Evolutionary conservation across 225 moss, liverwort and hornwort genomes (phyloP).

Genomic region (Pseudoscleropodium purum): DNA sequence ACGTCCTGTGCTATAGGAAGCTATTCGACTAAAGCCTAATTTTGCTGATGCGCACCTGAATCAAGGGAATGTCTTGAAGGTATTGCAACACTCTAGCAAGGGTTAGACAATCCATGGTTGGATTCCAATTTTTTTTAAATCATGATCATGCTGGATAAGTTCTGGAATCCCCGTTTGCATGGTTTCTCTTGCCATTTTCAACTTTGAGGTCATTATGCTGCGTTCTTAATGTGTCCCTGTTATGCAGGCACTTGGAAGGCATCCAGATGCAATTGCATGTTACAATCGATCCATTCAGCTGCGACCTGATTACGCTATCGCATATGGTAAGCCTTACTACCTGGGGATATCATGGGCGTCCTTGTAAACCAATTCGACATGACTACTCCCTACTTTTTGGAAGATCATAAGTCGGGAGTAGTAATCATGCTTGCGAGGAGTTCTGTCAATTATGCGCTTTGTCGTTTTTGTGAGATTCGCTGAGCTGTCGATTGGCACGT

Average conservation of each 20-base stretch:
- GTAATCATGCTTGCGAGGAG: background rate
- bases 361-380: slow-evolving; percentile 2
- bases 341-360: background rate
- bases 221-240: background rate
- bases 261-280: slow-evolving; percentile 76
- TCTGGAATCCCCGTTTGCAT: background rate
- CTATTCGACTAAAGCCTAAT: slow-evolving; percentile 84
- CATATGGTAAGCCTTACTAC: slow-evolving; percentile 69
- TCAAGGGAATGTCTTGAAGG: slow-evolving; percentile 94
- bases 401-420: slow-evolving; percentile 15
- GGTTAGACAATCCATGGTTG: background rate
- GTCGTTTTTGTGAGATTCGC: background rate
- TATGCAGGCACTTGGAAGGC: slow-evolving; percentile 81
- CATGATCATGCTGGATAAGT: background rate
- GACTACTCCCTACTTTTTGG: slow-evolving; percentile 18
- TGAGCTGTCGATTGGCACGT: background rate
- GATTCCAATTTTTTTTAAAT: background rate
- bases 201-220: background rate
- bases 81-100: background rate
- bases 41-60: slow-evolving; percentile 98
- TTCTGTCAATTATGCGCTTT: background rate
- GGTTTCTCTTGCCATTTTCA: background rate
- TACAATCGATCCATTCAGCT: slow-evolving; percentile 89
- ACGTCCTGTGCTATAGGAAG: slow-evolving; percentile 54
- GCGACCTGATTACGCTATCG: slow-evolving; percentile 89